Conservation (phyloP, 352 stramenopile genomes). For the Phytophthora multivora region DNA sequence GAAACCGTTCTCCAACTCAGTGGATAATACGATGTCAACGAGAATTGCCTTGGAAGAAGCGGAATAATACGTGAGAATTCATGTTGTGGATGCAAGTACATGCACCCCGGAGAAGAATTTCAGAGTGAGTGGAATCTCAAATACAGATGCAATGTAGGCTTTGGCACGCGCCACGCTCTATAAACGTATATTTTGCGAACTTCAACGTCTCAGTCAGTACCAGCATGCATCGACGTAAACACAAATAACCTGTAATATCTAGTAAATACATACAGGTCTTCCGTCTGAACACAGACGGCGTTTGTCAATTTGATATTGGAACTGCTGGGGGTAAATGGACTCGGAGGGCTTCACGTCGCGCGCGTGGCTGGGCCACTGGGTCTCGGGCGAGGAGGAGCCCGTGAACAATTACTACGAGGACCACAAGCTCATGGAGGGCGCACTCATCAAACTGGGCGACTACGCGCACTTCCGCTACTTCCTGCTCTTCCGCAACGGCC, state of each 20-base stretch:
- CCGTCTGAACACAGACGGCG: not conserved
- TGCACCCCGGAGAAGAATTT: not conserved
- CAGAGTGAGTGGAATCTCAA: not conserved
- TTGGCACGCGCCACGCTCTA: not conserved
- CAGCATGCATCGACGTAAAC: no score
- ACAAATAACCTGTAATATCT: no score
- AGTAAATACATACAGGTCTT: no score
- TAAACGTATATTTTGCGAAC: not conserved
- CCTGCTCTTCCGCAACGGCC: conserved; percentile 78
- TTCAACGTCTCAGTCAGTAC: not conserved
- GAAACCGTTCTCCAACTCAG: no score
- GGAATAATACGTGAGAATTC: no score
- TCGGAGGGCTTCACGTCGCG: conserved; percentile 46
- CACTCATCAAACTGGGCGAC: conserved; percentile 86
- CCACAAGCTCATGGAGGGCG: conserved; percentile 86
- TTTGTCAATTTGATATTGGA: conserved; percentile 1
- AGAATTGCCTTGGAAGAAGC: no score
- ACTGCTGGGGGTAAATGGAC: conserved; percentile 28
- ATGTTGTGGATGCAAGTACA: not conserved
- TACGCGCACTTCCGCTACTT: conserved; percentile 90
- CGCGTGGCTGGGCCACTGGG: conserved; percentile 64
- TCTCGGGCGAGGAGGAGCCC: conserved; percentile 58
- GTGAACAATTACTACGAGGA: conserved; percentile 85
- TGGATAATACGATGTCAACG: no score
- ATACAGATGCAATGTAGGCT: not conserved